Evolutionary conservation across 352 stramenopile species (phyloP).

Genomic region (Globisporangium megalacanthum): DNA sequence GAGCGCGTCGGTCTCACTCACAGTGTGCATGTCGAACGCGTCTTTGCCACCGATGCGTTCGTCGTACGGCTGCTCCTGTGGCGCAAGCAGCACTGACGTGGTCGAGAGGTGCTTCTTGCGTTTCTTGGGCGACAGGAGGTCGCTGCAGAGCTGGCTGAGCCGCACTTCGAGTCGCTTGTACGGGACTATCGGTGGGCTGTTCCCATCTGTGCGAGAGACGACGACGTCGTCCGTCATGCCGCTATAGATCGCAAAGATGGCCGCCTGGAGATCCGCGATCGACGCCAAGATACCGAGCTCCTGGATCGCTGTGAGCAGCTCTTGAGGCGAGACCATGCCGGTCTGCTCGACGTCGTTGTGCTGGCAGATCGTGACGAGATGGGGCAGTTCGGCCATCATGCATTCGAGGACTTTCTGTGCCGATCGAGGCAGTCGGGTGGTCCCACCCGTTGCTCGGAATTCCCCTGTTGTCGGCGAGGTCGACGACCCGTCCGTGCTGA

Average conservation of each 20-base stretch:
- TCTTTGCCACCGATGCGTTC: constrained; percentile 15
- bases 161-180: constrained; percentile 41
- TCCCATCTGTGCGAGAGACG: neutral
- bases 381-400: constrained; percentile 44
- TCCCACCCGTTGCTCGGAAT: neutral
- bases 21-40: constrained; percentile 32
- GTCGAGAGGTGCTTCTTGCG: constrained; percentile 62
- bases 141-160: constrained; percentile 49
- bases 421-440: constrained; percentile 22
- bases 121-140: constrained; percentile 63
- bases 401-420: constrained; percentile 71
- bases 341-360: constrained; percentile 36
- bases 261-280: constrained; percentile 44
- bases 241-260: constrained; percentile 38
- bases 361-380: constrained; percentile 42
- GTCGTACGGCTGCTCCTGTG: constrained; percentile 34
- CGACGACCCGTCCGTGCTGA: constrained; percentile 17
- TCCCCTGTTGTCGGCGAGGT: neutral
- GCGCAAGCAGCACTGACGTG: constrained; percentile 57
- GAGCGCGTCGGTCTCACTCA: constrained; percentile 38
- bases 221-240: constrained; percentile 5
- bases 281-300: constrained; percentile 59
- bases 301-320: constrained; percentile 50
- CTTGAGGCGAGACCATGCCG: constrained; percentile 29
- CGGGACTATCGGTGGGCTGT: constrained; percentile 19